These are phyloP conservation scores for Mortierella sp. DNA, from an alignment of 371 early-diverging fungal species.

Conservation along the genomic window DNA sequence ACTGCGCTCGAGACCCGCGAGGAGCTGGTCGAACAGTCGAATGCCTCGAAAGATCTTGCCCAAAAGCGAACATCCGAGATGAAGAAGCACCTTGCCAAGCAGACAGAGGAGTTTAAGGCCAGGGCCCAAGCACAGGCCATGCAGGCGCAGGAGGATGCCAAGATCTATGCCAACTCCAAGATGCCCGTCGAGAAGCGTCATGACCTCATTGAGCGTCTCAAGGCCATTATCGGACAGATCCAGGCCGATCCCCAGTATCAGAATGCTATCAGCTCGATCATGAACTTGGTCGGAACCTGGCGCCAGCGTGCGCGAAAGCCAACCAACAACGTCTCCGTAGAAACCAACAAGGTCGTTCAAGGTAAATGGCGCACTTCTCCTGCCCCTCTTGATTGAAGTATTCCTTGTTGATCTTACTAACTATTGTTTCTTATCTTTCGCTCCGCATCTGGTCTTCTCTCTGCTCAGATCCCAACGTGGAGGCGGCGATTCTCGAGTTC, in stretches of 20 bases:
- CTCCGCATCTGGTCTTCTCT: not conserved
- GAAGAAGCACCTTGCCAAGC: slow-evolving; percentile 13
- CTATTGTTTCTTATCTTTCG: not conserved
- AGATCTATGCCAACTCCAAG: slow-evolving; percentile 42
- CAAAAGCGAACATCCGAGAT: slow-evolving; percentile 22
- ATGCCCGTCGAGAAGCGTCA: slow-evolving; percentile 62
- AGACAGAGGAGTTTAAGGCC: slow-evolving; percentile 28
- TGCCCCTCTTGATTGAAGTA: not conserved
- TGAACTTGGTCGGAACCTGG: slow-evolving; percentile 60
- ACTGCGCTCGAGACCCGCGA: slow-evolving; percentile 15
- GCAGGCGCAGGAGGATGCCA: slow-evolving; percentile 22
- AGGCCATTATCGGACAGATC: slow-evolving; percentile 60
- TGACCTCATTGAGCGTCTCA: slow-evolving; percentile 62
- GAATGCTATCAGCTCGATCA: slow-evolving; percentile 61
- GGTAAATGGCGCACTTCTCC: slow-evolving; percentile 15
- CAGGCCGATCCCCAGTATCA: slow-evolving; percentile 69
- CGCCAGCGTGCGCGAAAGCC: slow-evolving; percentile 48
- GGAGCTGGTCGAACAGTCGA: not conserved
- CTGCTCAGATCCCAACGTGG: slow-evolving; percentile 47
- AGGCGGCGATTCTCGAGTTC: slow-evolving; percentile 59
- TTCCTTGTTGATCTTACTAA: not conserved
- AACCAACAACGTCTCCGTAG: slow-evolving; percentile 17
- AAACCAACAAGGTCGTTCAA: slow-evolving; percentile 30
- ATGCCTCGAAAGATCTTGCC: slow-evolving; percentile 6
- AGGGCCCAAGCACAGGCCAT: slow-evolving; percentile 11